Conservation (phyloP, 2,329 filamentous ascomycete species). For the Colletotrichum cereale region DNA sequence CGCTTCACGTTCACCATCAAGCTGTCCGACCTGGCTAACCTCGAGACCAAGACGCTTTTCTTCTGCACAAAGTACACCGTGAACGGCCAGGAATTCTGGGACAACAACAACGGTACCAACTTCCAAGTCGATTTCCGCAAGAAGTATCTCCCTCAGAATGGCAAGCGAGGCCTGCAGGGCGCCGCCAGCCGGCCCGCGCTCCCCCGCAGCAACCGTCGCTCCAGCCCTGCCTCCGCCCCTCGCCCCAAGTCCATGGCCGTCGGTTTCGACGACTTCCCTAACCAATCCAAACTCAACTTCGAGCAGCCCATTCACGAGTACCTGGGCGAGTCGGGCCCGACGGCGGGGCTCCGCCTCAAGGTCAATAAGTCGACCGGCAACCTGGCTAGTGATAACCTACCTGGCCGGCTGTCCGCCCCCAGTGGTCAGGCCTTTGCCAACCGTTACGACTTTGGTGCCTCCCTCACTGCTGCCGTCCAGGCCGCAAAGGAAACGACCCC, state of each 20-base stretch:
- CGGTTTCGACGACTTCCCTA: slow-evolving; percentile 79
- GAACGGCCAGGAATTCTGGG: slow-evolving; percentile 90
- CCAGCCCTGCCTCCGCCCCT: slow-evolving; percentile 55
- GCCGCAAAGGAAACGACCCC: slow-evolving; percentile 75
- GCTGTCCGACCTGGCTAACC: slow-evolving; percentile 88
- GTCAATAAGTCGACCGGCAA: slow-evolving; percentile 74
- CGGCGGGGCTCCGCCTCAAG: slow-evolving; percentile 75
- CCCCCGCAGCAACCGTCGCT: slow-evolving; percentile 75
- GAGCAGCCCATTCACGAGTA: slow-evolving; percentile 72
- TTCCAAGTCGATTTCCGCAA: slow-evolving; percentile 95
- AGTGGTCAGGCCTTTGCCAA: slow-evolving; percentile 86
- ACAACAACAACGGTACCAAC: slow-evolving; percentile 89
- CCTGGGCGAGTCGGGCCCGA: slow-evolving; percentile 71
- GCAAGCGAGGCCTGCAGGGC: slow-evolving; percentile 66
- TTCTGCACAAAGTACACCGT: slow-evolving; percentile 92
- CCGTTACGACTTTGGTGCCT: slow-evolving; percentile 96
- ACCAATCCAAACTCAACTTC: slow-evolving; percentile 69
- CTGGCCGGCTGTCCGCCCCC: slow-evolving; percentile 64
- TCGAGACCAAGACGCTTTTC: slow-evolving; percentile 92
- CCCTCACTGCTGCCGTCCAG: slow-evolving; percentile 84
- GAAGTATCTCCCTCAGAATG: slow-evolving; percentile 74
- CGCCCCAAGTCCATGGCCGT: slow-evolving; percentile 68
- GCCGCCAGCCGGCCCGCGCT: slow-evolving; percentile 65
- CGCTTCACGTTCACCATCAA: slow-evolving; percentile 96
- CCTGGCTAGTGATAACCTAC: slow-evolving; percentile 72